Base-by-base conservation (phyloP, 1,284 basidiomycete species). In the Gymnopus androsaceus region DNA sequence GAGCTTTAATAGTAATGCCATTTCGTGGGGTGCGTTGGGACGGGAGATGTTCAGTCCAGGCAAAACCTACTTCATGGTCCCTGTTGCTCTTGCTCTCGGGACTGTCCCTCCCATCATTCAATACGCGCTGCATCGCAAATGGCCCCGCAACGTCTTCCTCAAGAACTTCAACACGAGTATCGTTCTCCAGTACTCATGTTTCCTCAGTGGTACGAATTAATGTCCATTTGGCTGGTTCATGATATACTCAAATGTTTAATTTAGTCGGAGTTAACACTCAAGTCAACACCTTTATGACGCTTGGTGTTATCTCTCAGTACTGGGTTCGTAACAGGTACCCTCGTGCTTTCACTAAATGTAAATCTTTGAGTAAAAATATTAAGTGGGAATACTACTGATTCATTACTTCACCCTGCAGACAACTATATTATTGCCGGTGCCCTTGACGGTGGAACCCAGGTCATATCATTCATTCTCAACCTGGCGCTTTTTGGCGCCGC, bases 361-460 rank as follows among this genome's bases (percentile, higher is more conserved):
- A 34, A 34, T n/a, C n/a, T n/a, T 37, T 25, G 1, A 4, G 17
- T 15, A 4, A 14, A n/a, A 17, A 19, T 15, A 8, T 17, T 9
- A 11, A 5, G 7, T 2, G 9, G 15, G 30, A 34, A 46, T 54
- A 25, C 36, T 44, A 51, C 8, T 14, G 41, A 15, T n/a, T 45
- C 9, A 31, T 47, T 27, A 47, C 45, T 50, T 37, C 38, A n/a
- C n/a, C n/a, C n/a, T n/a, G n/a, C 48, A 60, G 57, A 61, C 51
- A 61, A 59, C 37, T 61, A 59, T 53, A 57, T 61, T 44, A 53
- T 61, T 47, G 41, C 41, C n/a, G 41, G 41, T 27, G 41, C 58
- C 41, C 55, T 61, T 41, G 60, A 61, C 40, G 60, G 60, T 37
- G 60, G 60, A 52, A 59, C 58, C 12, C 58, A 59, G 52, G 60